phyloP scores from a whole-genome alignment of 2,329 filamentous ascomycete species.

The Pseudogymnoascus sp. region DNA sequence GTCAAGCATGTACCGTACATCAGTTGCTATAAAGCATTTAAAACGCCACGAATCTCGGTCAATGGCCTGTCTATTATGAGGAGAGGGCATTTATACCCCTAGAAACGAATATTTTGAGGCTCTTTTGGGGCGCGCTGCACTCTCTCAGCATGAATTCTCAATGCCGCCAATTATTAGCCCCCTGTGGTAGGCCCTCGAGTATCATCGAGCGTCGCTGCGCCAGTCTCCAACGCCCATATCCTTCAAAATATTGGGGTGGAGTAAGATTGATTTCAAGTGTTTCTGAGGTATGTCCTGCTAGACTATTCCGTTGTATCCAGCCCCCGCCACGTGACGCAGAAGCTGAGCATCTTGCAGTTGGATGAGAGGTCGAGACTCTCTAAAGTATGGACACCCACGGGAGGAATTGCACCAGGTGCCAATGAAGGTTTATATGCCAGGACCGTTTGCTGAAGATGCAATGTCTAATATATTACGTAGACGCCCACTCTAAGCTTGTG shows the following conservation, averaged over 20 bases:
- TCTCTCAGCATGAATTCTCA: neutral
- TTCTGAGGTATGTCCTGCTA: neutral
- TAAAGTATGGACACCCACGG: slow-evolving; percentile 70
- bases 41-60: neutral
- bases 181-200: neutral
- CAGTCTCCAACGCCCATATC: neutral
- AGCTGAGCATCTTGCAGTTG: slow-evolving; percentile 30
- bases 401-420: slow-evolving; percentile 51
- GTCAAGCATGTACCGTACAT: neutral
- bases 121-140: neutral
- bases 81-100: neutral
- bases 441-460: neutral
- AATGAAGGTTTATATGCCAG: slow-evolving; percentile 40
- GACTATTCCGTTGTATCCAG: neutral
- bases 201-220: neutral
- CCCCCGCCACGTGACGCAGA: slow-evolving; percentile 9
- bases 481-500: slow-evolving; percentile 58
- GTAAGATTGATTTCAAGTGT: neutral
- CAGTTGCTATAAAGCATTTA: neutral
- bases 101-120: neutral
- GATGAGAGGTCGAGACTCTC: slow-evolving; percentile 57
- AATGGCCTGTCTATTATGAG: slow-evolving; percentile 5
- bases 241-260: neutral
- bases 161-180: neutral
- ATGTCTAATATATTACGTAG: slow-evolving; percentile 31